Evolutionary conservation across 1,139 yeast genomes (phyloP).

Genomic region (Spathaspora sp.): DNA sequence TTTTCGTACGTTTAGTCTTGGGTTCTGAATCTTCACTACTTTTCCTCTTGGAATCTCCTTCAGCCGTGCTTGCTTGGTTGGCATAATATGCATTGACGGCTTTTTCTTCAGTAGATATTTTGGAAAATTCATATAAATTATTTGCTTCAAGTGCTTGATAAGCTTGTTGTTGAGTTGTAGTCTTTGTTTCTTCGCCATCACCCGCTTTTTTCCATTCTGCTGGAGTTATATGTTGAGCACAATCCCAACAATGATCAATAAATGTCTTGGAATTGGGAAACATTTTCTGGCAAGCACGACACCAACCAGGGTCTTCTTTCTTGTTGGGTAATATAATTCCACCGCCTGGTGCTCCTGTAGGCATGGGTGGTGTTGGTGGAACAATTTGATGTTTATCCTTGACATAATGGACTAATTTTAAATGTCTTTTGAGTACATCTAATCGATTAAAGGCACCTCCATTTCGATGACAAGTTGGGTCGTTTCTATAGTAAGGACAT

Average conservation of each 20-base stretch:
- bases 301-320: slow-evolving; percentile 60
- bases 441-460: slow-evolving; percentile 71
- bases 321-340: slow-evolving; percentile 4
- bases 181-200: not conserved
- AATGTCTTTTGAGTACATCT: slow-evolving; percentile 70
- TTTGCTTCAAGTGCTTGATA: not conserved
- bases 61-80: not conserved
- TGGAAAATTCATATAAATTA: not conserved
- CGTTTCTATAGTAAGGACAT: slow-evolving; percentile 70
- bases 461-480: slow-evolving; percentile 68
- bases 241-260: slow-evolving; percentile 64
- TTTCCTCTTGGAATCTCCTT: not conserved
- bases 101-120: slow-evolving; percentile 3
- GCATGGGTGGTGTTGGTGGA: slow-evolving; percentile 9
- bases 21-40: not conserved
- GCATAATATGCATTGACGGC: slow-evolving; percentile 1
- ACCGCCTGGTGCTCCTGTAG: not conserved
- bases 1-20: not conserved
- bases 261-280: slow-evolving; percentile 58
- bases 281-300: slow-evolving; percentile 59
- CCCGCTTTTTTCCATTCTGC: slow-evolving; percentile 24
- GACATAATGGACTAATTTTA: slow-evolving; percentile 64
- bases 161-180: not conserved
- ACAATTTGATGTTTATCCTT: slow-evolving; percentile 38
- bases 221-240: slow-evolving; percentile 45